Evolutionary conservation across 1,284 basidiomycete species (phyloP), one percentile per base, ranked within the genome.

Genomic region (Cutaneotrichosporon cyanovorans): DNA sequence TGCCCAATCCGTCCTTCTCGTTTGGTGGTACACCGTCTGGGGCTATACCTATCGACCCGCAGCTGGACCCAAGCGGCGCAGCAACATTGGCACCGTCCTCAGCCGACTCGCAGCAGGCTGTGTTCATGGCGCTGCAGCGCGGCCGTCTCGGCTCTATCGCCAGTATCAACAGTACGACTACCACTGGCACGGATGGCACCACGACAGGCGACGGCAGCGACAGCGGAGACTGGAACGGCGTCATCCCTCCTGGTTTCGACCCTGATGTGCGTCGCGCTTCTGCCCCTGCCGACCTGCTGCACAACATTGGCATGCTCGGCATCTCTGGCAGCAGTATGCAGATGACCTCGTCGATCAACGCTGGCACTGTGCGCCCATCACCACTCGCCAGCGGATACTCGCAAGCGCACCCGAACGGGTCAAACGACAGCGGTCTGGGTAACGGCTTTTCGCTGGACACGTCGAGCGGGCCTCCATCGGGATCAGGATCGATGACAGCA

Each of bases 81-180:
- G 28, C 38, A 22, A 51, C 44, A 9, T 42, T 39, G 1, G 32
- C 42, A 15, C 19, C 36, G 16, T 18, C 20, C 6, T 25, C 32
- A 9, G 9, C 12, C 33, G 52, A 50, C 42, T 34, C 52, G 21
- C 43, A 53, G 28, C 58, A 60, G 16, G 55, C 59, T 38, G 33
- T 61, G 22, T 63, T 48, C 44, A 42, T 59, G 46, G 52, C 58
- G 2, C 55, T 66, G 48, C 58, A 62, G 48, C 45, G 63, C 32
- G 65, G 63, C 11, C 52, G 66, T n/a, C 38, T 66, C 33, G 61
- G 59, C 4, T 60, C 58, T 37, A 51, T 69, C n/a, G 66, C 64
- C 2, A 45, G 42, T 10, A 43, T 56, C 33, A 45, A 48, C 42
- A 61, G 57, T 37, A 47, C 54, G 36, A 53, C 53, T 18, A 59